Conservation (phyloP, 192 early-diverging fungal genomes). For the Spizellomyces punctatus region DNA sequence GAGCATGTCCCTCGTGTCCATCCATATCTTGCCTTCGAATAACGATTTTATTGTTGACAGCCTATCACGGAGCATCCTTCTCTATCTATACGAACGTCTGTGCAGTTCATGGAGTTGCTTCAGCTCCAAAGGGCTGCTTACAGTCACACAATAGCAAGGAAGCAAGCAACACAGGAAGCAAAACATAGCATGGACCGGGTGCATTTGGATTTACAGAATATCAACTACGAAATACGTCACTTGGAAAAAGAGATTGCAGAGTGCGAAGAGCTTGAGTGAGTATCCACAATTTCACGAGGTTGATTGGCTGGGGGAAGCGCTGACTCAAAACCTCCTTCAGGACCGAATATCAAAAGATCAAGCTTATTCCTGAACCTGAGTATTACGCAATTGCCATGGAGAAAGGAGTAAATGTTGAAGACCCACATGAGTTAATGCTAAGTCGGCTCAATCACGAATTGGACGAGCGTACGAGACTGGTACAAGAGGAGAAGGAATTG, state of each 20-base stretch:
- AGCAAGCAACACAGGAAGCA: conserved; percentile 53
- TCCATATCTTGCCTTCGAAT: not conserved
- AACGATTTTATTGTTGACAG: no score
- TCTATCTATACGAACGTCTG: not conserved
- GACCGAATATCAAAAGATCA: conserved; percentile 58
- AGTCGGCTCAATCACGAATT: conserved; percentile 56
- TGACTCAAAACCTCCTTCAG: conserved; percentile 27
- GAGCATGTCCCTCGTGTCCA: not conserved
- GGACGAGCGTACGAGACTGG: conserved; percentile 47
- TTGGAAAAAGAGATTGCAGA: conserved; percentile 58
- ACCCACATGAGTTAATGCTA: conserved; percentile 55
- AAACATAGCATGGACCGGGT: conserved; percentile 57
- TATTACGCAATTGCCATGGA: conserved; percentile 35
- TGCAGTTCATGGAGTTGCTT: conserved; percentile 34
- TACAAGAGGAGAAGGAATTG: conserved; percentile 29
- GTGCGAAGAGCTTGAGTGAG: conserved; percentile 56
- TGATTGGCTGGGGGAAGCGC: not conserved
- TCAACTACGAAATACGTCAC: conserved; percentile 61
- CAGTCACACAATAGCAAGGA: conserved; percentile 42
- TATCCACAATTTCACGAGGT: not conserved
- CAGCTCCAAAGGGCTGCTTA: conserved; percentile 25
- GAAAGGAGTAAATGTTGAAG: conserved; percentile 7
- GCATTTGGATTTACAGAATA: conserved; percentile 53
- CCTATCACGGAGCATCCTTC: not conserved
- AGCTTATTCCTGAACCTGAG: conserved; percentile 45